Conservation (phyloP, 345 rosid species). For the Gossypium herbaceum region DNA sequence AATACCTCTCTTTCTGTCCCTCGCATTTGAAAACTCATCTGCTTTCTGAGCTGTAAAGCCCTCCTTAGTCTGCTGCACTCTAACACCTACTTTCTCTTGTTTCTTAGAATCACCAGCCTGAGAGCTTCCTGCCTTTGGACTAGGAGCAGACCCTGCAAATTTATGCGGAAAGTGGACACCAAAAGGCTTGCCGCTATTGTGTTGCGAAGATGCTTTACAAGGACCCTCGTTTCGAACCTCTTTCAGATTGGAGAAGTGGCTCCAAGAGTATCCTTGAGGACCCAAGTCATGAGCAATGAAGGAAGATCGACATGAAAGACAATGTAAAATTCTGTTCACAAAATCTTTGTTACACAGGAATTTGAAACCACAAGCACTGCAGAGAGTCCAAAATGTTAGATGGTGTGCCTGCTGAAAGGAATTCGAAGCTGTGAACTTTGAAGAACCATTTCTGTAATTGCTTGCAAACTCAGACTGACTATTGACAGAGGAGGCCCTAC, state of each 20-base stretch:
- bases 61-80: conserved; percentile 9
- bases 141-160: conserved; percentile 18
- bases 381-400: conserved; percentile 60
- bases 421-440: conserved; percentile 22
- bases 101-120: conserved; percentile 18
- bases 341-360: conserved; percentile 34
- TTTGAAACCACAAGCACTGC: conserved; percentile 48
- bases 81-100: neutral
- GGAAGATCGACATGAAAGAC: conserved; percentile 48
- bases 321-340: conserved; percentile 39
- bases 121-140: conserved; percentile 19
- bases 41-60: conserved; percentile 28
- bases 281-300: conserved; percentile 48
- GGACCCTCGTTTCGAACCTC: conserved; percentile 33
- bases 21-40: conserved; percentile 14
- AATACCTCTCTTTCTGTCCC: neutral
- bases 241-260: conserved; percentile 22
- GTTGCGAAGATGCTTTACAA: conserved; percentile 28
- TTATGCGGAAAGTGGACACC: conserved; percentile 4
- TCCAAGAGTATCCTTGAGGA: conserved; percentile 26
- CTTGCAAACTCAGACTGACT: conserved; percentile 25
- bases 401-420: conserved; percentile 27
- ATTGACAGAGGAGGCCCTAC: conserved; percentile 12
- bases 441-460: conserved; percentile 18
- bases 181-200: conserved; percentile 29